These are phyloP conservation scores for Daldinia concentrica DNA, from an alignment of 495 filamentous ascomycete genomes.

Conservation along the genomic window DNA sequence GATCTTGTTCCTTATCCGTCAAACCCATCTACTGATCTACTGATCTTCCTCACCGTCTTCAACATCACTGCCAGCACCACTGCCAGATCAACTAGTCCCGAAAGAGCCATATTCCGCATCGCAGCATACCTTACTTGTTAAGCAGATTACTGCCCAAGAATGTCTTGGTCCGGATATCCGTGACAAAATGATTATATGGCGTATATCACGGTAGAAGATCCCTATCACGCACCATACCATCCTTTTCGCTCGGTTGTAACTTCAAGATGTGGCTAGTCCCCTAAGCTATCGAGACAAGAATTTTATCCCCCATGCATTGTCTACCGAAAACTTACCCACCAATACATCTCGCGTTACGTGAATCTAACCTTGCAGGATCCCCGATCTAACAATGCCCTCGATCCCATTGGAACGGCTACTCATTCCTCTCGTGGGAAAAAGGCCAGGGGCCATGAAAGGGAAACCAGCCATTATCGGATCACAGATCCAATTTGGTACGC, in stretches of 20 bases:
- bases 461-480: constrained; percentile 25
- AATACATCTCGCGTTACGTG: constrained; percentile 18
- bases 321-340: constrained; percentile 24
- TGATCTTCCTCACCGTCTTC: neutral
- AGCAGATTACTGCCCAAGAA: neutral
- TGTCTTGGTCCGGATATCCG: constrained; percentile 20
- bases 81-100: neutral
- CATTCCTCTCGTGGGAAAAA: constrained; percentile 40
- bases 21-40: neutral
- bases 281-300: constrained; percentile 28
- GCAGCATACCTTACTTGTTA: neutral
- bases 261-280: constrained; percentile 37
- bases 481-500: constrained; percentile 34
- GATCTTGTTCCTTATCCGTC: neutral
- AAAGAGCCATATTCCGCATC: constrained; percentile 4
- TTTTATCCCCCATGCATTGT: constrained; percentile 12
- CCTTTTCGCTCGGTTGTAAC: constrained; percentile 29
- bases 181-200: constrained; percentile 11
- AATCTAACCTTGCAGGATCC: constrained; percentile 28
- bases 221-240: constrained; percentile 34
- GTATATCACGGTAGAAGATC: constrained; percentile 26
- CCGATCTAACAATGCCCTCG: constrained; percentile 30
- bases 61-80: neutral
- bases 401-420: constrained; percentile 40
- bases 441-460: constrained; percentile 6